phyloP scores from a whole-genome alignment of 495 filamentous ascomycete species.

The Sabuloglossum arenarium region DNA sequence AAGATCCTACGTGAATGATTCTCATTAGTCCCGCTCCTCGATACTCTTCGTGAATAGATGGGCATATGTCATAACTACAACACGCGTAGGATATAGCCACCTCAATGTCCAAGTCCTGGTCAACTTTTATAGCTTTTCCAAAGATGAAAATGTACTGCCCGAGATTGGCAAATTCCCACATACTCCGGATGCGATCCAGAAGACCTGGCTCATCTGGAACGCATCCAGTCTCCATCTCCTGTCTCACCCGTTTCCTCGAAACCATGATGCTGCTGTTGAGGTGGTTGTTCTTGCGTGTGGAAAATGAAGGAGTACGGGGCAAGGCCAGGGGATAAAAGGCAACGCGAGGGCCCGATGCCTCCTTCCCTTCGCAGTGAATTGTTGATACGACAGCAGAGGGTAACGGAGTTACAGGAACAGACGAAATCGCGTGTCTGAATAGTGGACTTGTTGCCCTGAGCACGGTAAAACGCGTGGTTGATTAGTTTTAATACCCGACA shows the following conservation, averaged over 20 bases:
- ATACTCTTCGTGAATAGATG: conserved; percentile 1
- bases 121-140: conserved; percentile 69
- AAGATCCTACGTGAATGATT: conserved; percentile 39
- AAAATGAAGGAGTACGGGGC: background rate
- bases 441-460: background rate
- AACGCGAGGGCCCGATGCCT: background rate
- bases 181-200: conserved; percentile 55
- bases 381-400: background rate
- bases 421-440: background rate
- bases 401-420: background rate
- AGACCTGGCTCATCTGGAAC: conserved; percentile 27
- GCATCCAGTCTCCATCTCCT: conserved; percentile 37
- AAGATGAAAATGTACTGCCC: conserved; percentile 87
- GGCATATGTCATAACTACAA: background rate
- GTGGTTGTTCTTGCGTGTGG: background rate
- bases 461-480: background rate
- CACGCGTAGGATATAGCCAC: conserved; percentile 26
- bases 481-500: background rate
- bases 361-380: background rate
- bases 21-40: background rate
- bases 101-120: conserved; percentile 69
- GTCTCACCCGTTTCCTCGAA: conserved; percentile 47
- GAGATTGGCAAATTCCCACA: conserved; percentile 89
- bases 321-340: background rate
- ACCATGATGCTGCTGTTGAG: conserved; percentile 22